Evolutionary conservation across 768 basidiomycete species (phyloP).

Genomic region (Cystobasidium ongulense): DNA sequence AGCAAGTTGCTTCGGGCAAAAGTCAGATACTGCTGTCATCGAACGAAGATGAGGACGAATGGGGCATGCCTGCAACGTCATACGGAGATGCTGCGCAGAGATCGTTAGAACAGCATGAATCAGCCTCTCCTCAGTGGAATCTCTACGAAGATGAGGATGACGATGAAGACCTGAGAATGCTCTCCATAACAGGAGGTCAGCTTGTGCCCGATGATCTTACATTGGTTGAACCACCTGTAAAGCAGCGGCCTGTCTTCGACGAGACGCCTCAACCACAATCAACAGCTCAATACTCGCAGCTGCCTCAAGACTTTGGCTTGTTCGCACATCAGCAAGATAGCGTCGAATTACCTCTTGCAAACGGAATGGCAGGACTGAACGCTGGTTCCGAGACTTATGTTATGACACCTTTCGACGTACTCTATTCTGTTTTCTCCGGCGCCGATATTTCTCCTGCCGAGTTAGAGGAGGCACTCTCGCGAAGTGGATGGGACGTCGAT

Average conservation of each 20-base stretch:
- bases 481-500: constrained; percentile 90
- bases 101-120: neutral
- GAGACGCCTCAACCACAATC: constrained; percentile 25
- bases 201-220: constrained; percentile 21
- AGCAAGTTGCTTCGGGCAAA: neutral
- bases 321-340: neutral
- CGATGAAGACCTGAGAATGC: constrained; percentile 15
- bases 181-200: constrained; percentile 3
- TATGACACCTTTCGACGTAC: constrained; percentile 96
- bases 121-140: constrained; percentile 2
- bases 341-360: neutral
- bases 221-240: constrained; percentile 10
- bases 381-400: constrained; percentile 33
- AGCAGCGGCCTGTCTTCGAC: constrained; percentile 25
- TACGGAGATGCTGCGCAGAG: neutral
- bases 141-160: constrained; percentile 22
- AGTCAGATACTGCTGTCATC: constrained; percentile 16
- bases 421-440: constrained; percentile 69
- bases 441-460: constrained; percentile 80
- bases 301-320: neutral
- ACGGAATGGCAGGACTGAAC: neutral
- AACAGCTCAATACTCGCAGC: constrained; percentile 27
- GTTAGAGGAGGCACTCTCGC: constrained; percentile 80
- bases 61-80: constrained; percentile 20
- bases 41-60: constrained; percentile 25